Evolutionary conservation across 1,284 basidiomycete species (phyloP).

Genomic region (Cystobasidium slooffiae): DNA sequence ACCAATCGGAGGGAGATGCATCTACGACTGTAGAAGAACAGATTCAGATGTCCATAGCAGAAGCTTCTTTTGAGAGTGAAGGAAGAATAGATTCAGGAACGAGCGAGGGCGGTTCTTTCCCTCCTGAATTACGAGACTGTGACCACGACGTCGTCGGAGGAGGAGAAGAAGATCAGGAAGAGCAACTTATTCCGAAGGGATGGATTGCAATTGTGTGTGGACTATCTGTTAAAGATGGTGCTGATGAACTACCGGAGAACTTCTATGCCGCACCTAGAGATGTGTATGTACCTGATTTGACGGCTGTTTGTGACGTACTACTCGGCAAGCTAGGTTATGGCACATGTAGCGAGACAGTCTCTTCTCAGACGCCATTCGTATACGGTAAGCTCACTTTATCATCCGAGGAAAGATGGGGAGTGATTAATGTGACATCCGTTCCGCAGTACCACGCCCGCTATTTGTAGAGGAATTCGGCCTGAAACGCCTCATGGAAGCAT

Average conservation of each 20-base stretch:
- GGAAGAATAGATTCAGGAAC: neutral
- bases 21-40: slow-evolving; percentile 4
- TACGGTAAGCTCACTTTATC: slow-evolving; percentile 46
- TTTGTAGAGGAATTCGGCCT: slow-evolving; percentile 79
- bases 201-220: slow-evolving; percentile 81
- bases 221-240: slow-evolving; percentile 58
- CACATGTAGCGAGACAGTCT: slow-evolving; percentile 54
- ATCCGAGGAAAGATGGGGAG: neutral
- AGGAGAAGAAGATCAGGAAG: slow-evolving; percentile 48
- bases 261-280: slow-evolving; percentile 74
- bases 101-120: neutral
- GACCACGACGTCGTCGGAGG: slow-evolving; percentile 25
- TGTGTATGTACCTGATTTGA: slow-evolving; percentile 78
- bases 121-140: neutral
- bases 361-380: slow-evolving; percentile 48
- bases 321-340: slow-evolving; percentile 68
- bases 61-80: neutral
- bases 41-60: slow-evolving; percentile 1
- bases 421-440: neutral
- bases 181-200: slow-evolving; percentile 63
- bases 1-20: neutral
- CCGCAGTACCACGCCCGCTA: slow-evolving; percentile 69
- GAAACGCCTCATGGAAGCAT: slow-evolving; percentile 65
- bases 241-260: slow-evolving; percentile 65
- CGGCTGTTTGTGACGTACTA: slow-evolving; percentile 72